Conservation (phyloP, 2,329 filamentous ascomycete species). For the Talaromyces piceae region DNA sequence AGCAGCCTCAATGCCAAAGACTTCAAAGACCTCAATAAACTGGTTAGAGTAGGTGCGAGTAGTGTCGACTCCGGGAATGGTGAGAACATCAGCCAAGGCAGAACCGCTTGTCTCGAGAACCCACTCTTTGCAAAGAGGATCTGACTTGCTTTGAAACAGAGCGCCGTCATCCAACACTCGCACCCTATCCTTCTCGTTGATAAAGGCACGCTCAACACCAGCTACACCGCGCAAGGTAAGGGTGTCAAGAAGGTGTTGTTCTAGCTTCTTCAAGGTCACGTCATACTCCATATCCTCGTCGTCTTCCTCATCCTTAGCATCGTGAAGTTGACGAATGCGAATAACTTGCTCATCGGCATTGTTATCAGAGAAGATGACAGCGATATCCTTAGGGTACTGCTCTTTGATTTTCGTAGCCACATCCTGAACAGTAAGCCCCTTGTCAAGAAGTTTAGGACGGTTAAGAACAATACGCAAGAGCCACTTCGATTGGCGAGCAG, state of each 20-base stretch:
- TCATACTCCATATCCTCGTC: conserved; percentile 74
- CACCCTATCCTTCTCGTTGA: conserved; percentile 70
- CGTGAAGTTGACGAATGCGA: conserved; percentile 73
- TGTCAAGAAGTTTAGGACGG: conserved; percentile 90
- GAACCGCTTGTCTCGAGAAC: conserved; percentile 93
- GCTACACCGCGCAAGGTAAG: conserved; percentile 84
- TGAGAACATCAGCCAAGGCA: conserved; percentile 72
- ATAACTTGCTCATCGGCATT: conserved; percentile 94
- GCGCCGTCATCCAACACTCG: conserved; percentile 63
- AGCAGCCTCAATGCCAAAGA: conserved; percentile 94
- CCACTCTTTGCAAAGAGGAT: conserved; percentile 78
- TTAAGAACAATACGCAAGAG: conserved; percentile 87
- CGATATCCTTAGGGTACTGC: conserved; percentile 75
- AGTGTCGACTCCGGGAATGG: conserved; percentile 80
- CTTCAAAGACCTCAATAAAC: conserved; percentile 86
- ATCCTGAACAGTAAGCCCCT: conserved; percentile 77
- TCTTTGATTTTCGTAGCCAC: conserved; percentile 86
- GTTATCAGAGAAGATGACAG: conserved; percentile 95
- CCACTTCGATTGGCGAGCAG: conserved; percentile 77
- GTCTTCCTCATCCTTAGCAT: conserved; percentile 65
- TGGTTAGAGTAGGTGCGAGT: conserved; percentile 88
- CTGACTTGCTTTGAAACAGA: conserved; percentile 64
- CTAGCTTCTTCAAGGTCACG: conserved; percentile 83
- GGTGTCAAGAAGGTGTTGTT: conserved; percentile 84
- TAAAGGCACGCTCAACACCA: conserved; percentile 84